Base-by-base conservation (phyloP, 23 red algal genomes). In the Gracilaria caudata region DNA sequence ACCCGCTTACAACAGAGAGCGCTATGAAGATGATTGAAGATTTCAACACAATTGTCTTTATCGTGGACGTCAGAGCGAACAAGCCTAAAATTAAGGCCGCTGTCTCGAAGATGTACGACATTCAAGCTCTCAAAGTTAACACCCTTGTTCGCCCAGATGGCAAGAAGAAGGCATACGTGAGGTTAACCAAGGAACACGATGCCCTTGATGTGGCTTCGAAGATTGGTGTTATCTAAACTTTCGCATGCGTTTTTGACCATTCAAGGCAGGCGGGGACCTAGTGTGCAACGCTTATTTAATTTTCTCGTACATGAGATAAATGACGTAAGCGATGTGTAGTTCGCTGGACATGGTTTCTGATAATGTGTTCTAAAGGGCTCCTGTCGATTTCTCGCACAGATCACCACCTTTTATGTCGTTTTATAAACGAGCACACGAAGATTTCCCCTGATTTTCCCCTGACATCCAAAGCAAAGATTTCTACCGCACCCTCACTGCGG, bases 1-100 rank as follows among this genome's bases (percentile, higher is more conserved):
- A 86, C 87, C 97, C 97, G 17, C 63, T 99, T 20, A 99, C 97
- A 33, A 99, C 97, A 38, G 97, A 99, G 80, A 90, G 86, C 21
- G 97, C 97, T 12, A 99, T 99, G 90, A 99, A 96, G 84, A 90
- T 94, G 87, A 99, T 99, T 32, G 97, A 99, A 57, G 91, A 99
- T 64, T n/a, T 95, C 68, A 99, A 99, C 79, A 99, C 97, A 65
- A 86, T 99, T 39, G 97, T 99, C 32, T 99, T 99, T 68, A 94
- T 99, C 57, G 93, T 95, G 24, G 97, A 99, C 78, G 87, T 99
- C 57, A 65, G 92, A 53, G 88, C 93, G 5, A 92, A 92, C 74
- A 99, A 99, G 76, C 97, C 84, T 17, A 93, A 95, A 78, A 99
- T 99, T 65, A 85, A 82, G 65, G 82, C 92, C 16, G 93, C 97